Percentiles rank a stretch among this genome's conserved stretches.
These are phyloP conservation scores for Linum trigynum DNA, from an alignment of 345 rosid genomes.

Conservation along the genomic window DNA sequence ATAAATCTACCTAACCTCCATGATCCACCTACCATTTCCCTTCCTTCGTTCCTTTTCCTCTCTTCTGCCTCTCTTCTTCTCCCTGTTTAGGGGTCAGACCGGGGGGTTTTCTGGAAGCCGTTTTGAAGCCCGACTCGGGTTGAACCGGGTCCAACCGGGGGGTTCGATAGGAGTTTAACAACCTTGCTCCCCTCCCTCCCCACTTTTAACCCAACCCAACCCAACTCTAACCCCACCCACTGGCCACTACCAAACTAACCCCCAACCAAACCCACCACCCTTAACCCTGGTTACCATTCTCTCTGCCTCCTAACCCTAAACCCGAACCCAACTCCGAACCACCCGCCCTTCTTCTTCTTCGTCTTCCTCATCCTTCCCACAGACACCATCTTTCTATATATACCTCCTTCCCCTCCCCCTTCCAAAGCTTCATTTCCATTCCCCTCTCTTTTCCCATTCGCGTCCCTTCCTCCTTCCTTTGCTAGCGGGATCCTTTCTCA, in stretches of 20 bases:
- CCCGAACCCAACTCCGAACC: background rate
- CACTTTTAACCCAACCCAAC: background rate
- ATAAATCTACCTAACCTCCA: no score
- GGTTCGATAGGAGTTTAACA: no score
- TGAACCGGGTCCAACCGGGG: no score
- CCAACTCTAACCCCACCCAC: background rate
- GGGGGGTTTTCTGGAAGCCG: no score
- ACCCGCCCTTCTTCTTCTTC: background rate
- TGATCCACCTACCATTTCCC: no score
- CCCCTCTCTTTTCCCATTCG: background rate
- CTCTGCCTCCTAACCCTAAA: background rate
- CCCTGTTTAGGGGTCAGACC: no score
- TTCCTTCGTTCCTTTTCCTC: no score
- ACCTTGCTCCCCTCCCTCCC: no score
- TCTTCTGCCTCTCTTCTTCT: no score
- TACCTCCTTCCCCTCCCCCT: background rate
- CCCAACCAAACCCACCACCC: constrained; percentile 7
- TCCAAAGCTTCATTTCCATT: background rate
- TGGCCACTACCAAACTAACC: background rate
- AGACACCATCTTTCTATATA: constrained; percentile 19
- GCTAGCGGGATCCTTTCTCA: background rate
- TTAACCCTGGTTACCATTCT: constrained; percentile 21
- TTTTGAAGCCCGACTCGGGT: no score
- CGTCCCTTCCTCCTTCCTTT: constrained; percentile 17
- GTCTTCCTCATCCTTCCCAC: background rate